Base-by-base conservation (phyloP, 805 yeast species). In the Candida caryicola region DNA sequence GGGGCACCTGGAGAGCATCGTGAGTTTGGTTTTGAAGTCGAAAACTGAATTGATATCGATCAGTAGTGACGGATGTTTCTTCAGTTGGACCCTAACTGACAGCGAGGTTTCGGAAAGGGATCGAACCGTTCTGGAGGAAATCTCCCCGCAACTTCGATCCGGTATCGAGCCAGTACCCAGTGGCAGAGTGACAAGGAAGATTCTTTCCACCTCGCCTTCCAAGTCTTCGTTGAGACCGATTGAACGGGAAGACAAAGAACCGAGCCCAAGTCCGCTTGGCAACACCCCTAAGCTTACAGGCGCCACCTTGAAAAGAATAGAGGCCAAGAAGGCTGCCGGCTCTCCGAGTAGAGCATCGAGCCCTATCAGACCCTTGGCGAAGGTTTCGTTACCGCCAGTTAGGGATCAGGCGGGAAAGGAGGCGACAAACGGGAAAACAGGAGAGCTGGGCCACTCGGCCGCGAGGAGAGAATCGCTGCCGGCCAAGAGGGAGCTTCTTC, bases 61-160 rank as follows among this genome's bases (percentile, higher is more conserved):
- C 12, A 71, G 81, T 15, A 59, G 59, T 5, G 81, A 73, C 47
- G 84, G 82, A 0, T 77, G 82, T 50, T 51, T 77, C 35, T 76
- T 79, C 42, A 54, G 51, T 5, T 78, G 83, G 83, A 46, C 49
- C 3, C 31, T 61, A 5, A 25, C 29, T 3, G 50, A 41, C 17
- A 14, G 30, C 2, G 30, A 13, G n/a, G 14, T 36, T 9, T 29
- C 26, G 17, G 35, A 19, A 23, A 34, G 14, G 35, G n/a, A n/a
- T n/a, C n/a, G n/a, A n/a, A n/a, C n/a, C n/a, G n/a, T n/a, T n/a
- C n/a, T n/a, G n/a, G n/a, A n/a, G n/a, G 40, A 33, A n/a, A 7
- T 10, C 10, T 7, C 7, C 7, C 25, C 25, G 7, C 31, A 29
- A 14, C 10, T 21, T 7, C n/a, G n/a, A n/a, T 21, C 25, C 9